Evolutionary conservation across 768 basidiomycete genomes (phyloP).

Genomic region (Russula vinacea): DNA sequence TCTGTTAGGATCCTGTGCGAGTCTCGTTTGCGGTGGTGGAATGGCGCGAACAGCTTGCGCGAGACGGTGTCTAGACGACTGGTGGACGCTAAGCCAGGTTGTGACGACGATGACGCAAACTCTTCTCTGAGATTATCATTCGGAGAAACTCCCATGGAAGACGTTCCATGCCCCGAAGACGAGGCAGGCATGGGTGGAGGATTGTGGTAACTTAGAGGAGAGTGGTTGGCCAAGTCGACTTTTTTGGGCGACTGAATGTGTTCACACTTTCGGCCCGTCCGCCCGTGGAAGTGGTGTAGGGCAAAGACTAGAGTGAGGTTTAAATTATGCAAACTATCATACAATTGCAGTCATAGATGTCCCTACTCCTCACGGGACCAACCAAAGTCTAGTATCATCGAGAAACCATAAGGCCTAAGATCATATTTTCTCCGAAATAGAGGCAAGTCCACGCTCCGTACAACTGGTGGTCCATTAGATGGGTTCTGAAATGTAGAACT

Average conservation of each 20-base stretch:
- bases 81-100: conserved; percentile 30
- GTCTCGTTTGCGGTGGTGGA: conserved; percentile 58
- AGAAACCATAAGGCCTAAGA: conserved; percentile 67
- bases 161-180: conserved; percentile 32
- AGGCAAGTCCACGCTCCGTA: conserved; percentile 3
- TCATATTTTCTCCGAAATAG: conserved; percentile 53
- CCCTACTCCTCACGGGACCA: conserved; percentile 45
- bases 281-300: neutral
- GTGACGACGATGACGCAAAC: conserved; percentile 16
- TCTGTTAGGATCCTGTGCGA: conserved; percentile 73
- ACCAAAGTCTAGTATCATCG: conserved; percentile 69
- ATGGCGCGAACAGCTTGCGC: conserved; percentile 68
- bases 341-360: conserved; percentile 1
- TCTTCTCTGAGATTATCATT: conserved; percentile 39
- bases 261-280: neutral
- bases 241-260: neutral
- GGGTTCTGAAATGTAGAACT: neutral
- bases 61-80: conserved; percentile 60
- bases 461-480: conserved; percentile 14
- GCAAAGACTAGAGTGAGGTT: neutral
- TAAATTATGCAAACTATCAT: conserved; percentile 15
- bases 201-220: neutral
- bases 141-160: conserved; percentile 42
- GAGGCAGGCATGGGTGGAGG: conserved; percentile 32
- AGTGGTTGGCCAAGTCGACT: conserved; percentile 7